A percentile compares a stretch with the other conserved stretches of the same genome.
Conservation (phyloP, 345 rosid species). For the Cardamine resedifolia region DNA sequence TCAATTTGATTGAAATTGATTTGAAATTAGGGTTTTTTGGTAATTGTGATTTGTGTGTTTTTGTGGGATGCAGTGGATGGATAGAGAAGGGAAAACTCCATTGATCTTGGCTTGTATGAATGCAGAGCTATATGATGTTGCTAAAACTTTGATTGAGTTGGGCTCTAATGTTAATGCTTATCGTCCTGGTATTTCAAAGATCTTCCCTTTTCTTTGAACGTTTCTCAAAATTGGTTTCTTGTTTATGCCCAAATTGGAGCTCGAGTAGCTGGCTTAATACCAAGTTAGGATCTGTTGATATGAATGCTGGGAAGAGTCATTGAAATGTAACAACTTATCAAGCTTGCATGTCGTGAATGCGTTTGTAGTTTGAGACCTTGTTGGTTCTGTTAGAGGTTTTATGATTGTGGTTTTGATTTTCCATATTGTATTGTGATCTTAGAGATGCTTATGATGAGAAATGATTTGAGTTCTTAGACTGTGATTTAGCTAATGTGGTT, state of each 20-base stretch:
- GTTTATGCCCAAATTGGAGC: neutral
- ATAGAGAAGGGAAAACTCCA: conserved; percentile 92
- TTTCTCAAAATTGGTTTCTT: neutral
- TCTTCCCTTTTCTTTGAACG: neutral
- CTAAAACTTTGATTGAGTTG: conserved; percentile 77
- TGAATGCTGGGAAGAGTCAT: neutral
- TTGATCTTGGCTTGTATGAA: conserved; percentile 81
- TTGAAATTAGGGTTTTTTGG: conserved; percentile 18
- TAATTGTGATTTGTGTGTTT: neutral
- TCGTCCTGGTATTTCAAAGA: conserved; percentile 60
- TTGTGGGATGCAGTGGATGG: conserved; percentile 66
- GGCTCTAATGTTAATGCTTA: conserved; percentile 87
- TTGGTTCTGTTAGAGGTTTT: neutral
- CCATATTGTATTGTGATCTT: neutral
- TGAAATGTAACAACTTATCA: neutral
- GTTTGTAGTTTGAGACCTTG: neutral
- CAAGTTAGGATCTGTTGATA: neutral
- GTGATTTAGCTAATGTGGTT: neutral
- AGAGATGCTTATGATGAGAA: conserved; percentile 8
- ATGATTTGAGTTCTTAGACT: neutral
- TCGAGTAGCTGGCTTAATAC: conserved; percentile 6
- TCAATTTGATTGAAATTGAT: neutral
- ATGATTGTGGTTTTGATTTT: neutral
- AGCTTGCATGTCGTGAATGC: neutral
- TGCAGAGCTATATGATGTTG: conserved; percentile 59